These are phyloP conservation scores for Pythium scleroteichum DNA, from an alignment of 352 stramenopile genomes.

Conservation along the genomic window DNA sequence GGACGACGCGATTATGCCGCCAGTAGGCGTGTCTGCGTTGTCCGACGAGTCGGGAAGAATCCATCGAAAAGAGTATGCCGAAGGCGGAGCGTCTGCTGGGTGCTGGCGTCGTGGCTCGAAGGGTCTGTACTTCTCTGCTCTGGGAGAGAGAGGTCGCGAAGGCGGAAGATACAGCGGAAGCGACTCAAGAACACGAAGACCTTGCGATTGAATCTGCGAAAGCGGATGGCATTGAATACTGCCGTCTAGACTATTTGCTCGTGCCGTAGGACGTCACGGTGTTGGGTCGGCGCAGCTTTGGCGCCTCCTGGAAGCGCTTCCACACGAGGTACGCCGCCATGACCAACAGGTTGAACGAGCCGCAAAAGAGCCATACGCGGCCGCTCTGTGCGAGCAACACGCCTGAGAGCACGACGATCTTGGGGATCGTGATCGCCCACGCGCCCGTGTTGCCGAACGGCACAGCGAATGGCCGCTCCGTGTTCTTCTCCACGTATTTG, in stretches of 20 bases:
- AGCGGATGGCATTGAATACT: too few species aligned
- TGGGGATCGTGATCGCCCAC: slow-evolving; percentile 79
- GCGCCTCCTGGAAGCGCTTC: slow-evolving; percentile 52
- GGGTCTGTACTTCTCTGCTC: too few species aligned
- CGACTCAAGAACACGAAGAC: neutral
- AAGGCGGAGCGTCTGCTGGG: too few species aligned
- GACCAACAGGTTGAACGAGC: slow-evolving; percentile 63
- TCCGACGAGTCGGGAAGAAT: too few species aligned
- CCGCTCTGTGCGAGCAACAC: slow-evolving; percentile 69
- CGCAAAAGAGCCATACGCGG: slow-evolving; percentile 72
- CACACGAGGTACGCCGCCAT: slow-evolving; percentile 63
- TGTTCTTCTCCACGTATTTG: slow-evolving; percentile 81
- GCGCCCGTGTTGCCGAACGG: slow-evolving; percentile 68
- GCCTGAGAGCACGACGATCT: slow-evolving; percentile 75
- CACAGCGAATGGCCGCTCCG: slow-evolving; percentile 69
- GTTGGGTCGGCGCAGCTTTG: slow-evolving; percentile 12
- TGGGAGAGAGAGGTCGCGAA: neutral
- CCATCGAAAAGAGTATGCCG: too few species aligned
- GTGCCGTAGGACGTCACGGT: slow-evolving; percentile 26
- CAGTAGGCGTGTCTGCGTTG: too few species aligned
- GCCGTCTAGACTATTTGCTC: neutral
- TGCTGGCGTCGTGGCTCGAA: too few species aligned
- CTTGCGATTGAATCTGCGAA: neutral
- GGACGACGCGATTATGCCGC: too few species aligned
- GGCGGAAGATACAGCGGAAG: neutral